Conservation (phyloP, 2,329 filamentous ascomycete species). For the Didymella pinodella region DNA sequence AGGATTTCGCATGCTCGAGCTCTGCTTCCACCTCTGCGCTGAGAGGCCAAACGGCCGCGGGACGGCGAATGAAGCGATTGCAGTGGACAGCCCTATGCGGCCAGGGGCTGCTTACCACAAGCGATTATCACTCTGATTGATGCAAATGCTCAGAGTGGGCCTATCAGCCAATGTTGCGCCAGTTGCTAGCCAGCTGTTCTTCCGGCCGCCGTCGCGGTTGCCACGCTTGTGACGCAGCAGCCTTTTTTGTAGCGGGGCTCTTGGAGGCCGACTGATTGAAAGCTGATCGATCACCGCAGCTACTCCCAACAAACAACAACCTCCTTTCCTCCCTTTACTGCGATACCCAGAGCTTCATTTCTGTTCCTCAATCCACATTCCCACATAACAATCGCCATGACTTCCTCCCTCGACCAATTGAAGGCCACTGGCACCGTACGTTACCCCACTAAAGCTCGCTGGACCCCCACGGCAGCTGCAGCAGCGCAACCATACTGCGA, state of each 20-base stretch:
- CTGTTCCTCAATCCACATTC: conserved; percentile 10
- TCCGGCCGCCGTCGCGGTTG: conserved; percentile 32
- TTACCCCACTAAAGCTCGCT: conserved; percentile 48
- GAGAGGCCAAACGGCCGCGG: conserved; percentile 21
- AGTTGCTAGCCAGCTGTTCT: conserved; percentile 31
- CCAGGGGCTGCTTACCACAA: conserved; percentile 32
- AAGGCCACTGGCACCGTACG: conserved; percentile 96
- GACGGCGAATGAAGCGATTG: conserved; percentile 20
- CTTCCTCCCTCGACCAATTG: conserved; percentile 92
- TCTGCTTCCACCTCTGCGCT: not conserved
- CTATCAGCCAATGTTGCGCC: conserved; percentile 23
- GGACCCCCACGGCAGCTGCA: conserved; percentile 18
- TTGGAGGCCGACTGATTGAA: conserved; percentile 36
- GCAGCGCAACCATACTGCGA: conserved; percentile 1
- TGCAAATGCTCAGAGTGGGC: conserved; percentile 27
- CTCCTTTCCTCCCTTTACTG: conserved; percentile 7
- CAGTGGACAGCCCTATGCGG: conserved; percentile 19
- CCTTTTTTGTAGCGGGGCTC: conserved; percentile 32
- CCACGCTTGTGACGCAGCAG: conserved; percentile 48
- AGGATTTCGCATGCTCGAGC: conserved; percentile 14
- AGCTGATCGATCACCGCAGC: conserved; percentile 30
- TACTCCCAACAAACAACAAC: conserved; percentile 33
- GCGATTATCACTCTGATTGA: conserved; percentile 40
- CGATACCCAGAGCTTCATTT: conserved; percentile 4
- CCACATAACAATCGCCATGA: conserved; percentile 63